Evolutionary conservation across 345 rosid species (phyloP), one percentile per base, ranked within the genome.

Genomic region (Cardamine occulta): DNA sequence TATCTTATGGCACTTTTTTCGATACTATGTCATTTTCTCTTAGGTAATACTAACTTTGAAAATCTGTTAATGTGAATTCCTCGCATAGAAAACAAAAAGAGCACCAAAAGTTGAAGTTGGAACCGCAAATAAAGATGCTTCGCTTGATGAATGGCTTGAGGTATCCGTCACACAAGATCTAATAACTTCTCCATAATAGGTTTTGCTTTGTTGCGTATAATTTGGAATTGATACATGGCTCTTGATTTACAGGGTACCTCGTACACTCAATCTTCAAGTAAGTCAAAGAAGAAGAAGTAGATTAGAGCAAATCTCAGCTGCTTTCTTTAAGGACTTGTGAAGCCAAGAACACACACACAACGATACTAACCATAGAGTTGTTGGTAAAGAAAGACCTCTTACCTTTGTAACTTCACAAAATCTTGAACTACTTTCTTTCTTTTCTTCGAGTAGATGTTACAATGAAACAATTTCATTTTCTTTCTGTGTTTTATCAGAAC

Each of bases 61-160:
- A 18, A 37, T 44, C 7, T 48, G 49, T 45, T 34, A 19, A 29
- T 59, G n/a, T 19, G 34, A 11, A 1, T 40, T 32, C 10, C 8
- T 23, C 2, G 3, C 4, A 34, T 57, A 95, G 99, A 95, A 92
- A 89, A 84, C 92, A 32, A 95, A 83, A 86, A 84, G 83, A 82
- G 76, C 87, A 7, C 81, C 93, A 3, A 92, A 90, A 85, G 97
- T 92, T 76, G 97, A 90, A 87, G 91, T 89, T 53, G 97, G 97
- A 78, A 90, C 97, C 3, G 78, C 83, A 44, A 64, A 83, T 49
- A 85, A 82, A 21, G 96, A 92, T 85, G 86, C 85, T 45, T 88
- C 93, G 0, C 75, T 81, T 86, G 97, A 95, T 68, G 99, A 95
- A 74, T 95, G 99, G 99, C 96, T 95, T 54, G 85, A 95, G 97